Conservation (phyloP, 1,139 yeast species). For the Suhomyces bolitotheri region DNA sequence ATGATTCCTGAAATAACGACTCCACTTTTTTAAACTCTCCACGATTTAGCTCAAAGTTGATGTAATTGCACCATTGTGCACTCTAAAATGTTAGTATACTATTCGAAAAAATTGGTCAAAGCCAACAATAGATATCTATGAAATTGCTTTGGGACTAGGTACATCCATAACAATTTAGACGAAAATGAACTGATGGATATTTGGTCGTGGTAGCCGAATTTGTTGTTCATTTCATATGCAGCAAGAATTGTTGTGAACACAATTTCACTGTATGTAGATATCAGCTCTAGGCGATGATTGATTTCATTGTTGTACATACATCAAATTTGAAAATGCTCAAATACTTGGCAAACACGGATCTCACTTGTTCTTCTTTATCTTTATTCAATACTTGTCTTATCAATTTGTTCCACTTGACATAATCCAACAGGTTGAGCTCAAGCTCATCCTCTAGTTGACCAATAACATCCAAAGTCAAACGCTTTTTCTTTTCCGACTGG, state of each 20-base stretch:
- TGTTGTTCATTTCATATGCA: too few species aligned
- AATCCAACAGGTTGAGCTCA: conserved; percentile 57
- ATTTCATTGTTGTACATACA: conserved; percentile 25
- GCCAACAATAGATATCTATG: too few species aligned
- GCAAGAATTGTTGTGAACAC: too few species aligned
- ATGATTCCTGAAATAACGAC: conserved; percentile 59
- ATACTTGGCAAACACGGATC: conserved; percentile 60
- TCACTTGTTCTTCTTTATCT: conserved; percentile 64
- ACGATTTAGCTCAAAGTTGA: conserved; percentile 65
- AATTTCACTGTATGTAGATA: too few species aligned
- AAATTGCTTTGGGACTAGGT: too few species aligned
- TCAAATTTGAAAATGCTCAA: conserved; percentile 64
- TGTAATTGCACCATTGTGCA: conserved; percentile 71
- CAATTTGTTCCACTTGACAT: conserved; percentile 57
- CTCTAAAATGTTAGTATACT: conserved; percentile 35
- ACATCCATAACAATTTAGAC: too few species aligned
- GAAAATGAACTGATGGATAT: too few species aligned
- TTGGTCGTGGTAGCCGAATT: too few species aligned
- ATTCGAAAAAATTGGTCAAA: neutral
- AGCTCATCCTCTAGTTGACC: conserved; percentile 63
- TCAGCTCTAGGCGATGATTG: too few species aligned
- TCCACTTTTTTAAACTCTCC: conserved; percentile 73
- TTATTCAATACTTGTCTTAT: conserved; percentile 55
- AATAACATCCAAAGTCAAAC: conserved; percentile 47
- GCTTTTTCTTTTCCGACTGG: conserved; percentile 30